Evolutionary conservation across 208 protist species (phyloP).

Genomic region (Leishmania martiniquensis): DNA sequence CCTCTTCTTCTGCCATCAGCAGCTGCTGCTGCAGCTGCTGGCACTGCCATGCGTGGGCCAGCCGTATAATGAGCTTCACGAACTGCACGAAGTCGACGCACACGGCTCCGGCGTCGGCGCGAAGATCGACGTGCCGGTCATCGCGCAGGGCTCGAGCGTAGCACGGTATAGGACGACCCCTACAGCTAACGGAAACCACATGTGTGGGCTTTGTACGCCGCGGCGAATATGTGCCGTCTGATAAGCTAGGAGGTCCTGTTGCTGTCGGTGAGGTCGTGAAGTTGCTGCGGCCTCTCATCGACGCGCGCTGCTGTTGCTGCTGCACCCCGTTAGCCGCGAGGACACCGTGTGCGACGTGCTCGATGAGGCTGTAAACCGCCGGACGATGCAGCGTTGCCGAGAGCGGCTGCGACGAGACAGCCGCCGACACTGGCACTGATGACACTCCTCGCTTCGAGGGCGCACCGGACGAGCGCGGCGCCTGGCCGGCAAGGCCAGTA

Average conservation of each 20-base stretch:
- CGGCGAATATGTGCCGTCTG: background rate
- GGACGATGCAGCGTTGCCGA: slow-evolving; percentile 58
- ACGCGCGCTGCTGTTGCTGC: background rate
- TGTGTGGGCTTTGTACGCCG: background rate
- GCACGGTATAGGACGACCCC: slow-evolving; percentile 20
- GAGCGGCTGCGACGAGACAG: slow-evolving; percentile 9
- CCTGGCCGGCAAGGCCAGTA: slow-evolving; percentile 51
- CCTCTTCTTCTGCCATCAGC: slow-evolving; percentile 3
- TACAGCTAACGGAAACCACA: slow-evolving; percentile 26
- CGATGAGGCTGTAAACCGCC: slow-evolving; percentile 62
- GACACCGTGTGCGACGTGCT: slow-evolving; percentile 41
- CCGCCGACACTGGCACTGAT: background rate
- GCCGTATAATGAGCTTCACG: slow-evolving; percentile 64
- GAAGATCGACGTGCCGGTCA: slow-evolving; percentile 64
- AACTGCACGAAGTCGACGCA: slow-evolving; percentile 69
- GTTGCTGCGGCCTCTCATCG: background rate
- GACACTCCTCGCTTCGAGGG: slow-evolving; percentile 1
- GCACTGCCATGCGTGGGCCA: slow-evolving; percentile 72
- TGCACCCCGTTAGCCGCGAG: slow-evolving; percentile 9
- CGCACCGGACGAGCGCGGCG: slow-evolving; percentile 14
- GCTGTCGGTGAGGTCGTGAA: background rate
- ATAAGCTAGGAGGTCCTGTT: background rate
- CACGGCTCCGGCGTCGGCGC: slow-evolving; percentile 47
- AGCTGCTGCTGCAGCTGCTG: slow-evolving; percentile 24
- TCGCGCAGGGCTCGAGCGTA: slow-evolving; percentile 54